Evolutionary conservation across 106 monocot species (phyloP), one percentile per base, ranked within the genome.

Genomic region (Vanilla planifolia): DNA sequence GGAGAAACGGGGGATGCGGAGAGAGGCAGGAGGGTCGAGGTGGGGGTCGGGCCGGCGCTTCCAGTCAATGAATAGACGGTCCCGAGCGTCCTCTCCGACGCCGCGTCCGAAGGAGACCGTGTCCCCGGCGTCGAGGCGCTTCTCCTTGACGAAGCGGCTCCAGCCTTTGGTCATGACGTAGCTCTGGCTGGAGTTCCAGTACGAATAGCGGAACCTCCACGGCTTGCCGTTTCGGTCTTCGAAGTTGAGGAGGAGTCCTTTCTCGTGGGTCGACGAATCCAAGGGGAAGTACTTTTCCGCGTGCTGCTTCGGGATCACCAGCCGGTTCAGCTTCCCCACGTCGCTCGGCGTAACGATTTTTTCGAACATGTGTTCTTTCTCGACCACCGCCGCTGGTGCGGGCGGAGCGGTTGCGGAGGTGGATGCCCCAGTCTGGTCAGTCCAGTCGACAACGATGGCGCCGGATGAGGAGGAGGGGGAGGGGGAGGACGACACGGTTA

Each of bases 101-200:
- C 80, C 90, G 3, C 85, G 81, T 29, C 78, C 70, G 69, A 94
- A 94, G 45, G 85, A 82, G 39, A 94, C 93, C 1, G 85, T 85
- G 63, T 94, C 93, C 0, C 93, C 93, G 15, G 93, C 93, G 59
- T 82, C 77, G 52, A 94, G 89, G 16, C 70, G 48, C 79, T 94
- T 94, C 72, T 94, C 93, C 74, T 89, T 89, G 61, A 94, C 93
- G 66, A 94, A 94, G 13, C 93, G 70, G 75, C 85, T 83, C 89
- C 93, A 94, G 7, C 93, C 93, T 39, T 94, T 94, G 67, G 93
- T 94, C 89, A 94, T 89, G 27, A 94, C 93, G 69, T 94, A 94
- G 79, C 85, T 85, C 79, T 94, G 93, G 85, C 93, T 94, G 72
- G 82, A 83, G 82, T 85, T 89, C 93, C 93, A 94, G 85, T 94